Conservation (phyloP, 2,329 filamentous ascomycete species). For the Nemania diffusa region DNA sequence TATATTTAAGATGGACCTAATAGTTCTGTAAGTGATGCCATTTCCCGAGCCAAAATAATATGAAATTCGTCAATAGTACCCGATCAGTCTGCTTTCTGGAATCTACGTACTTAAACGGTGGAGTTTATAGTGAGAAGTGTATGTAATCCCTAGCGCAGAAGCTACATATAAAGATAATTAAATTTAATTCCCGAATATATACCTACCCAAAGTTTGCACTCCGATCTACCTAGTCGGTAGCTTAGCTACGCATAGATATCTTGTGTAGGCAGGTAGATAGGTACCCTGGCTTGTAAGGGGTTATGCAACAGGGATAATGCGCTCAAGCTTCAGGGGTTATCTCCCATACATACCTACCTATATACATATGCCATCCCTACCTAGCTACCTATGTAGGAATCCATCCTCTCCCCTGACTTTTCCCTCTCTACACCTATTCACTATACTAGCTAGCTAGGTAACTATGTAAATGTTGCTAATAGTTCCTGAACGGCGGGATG, state of each 20-base stretch:
- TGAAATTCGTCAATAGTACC: not conserved
- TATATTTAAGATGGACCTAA: constrained; percentile 2
- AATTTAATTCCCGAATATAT: constrained; percentile 19
- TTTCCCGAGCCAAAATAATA: not conserved
- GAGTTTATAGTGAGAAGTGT: not conserved
- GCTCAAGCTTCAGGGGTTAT: constrained; percentile 25
- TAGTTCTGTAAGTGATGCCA: not conserved
- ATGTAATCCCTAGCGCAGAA: no score
- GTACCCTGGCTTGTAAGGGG: constrained; percentile 27
- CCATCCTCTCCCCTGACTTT: constrained; percentile 5
- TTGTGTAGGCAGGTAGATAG: not conserved
- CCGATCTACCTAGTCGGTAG: constrained; percentile 1
- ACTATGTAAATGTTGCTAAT: constrained; percentile 2
- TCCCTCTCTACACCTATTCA: not conserved
- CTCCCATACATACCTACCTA: not conserved
- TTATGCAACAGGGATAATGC: constrained; percentile 22
- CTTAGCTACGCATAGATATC: not conserved
- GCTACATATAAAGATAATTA: not conserved
- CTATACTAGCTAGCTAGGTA: not conserved
- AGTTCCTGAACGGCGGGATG: constrained; percentile 21
- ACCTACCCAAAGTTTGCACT: constrained; percentile 10
- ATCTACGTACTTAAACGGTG: no score
- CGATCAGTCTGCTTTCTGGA: not conserved
- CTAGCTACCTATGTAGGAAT: not conserved
- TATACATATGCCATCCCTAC: constrained; percentile 1